Percentiles rank a stretch among this genome's conserved stretches.
phyloP scores from a whole-genome alignment of 345 rosid species.

The Diplotaxis tenuifolia region DNA sequence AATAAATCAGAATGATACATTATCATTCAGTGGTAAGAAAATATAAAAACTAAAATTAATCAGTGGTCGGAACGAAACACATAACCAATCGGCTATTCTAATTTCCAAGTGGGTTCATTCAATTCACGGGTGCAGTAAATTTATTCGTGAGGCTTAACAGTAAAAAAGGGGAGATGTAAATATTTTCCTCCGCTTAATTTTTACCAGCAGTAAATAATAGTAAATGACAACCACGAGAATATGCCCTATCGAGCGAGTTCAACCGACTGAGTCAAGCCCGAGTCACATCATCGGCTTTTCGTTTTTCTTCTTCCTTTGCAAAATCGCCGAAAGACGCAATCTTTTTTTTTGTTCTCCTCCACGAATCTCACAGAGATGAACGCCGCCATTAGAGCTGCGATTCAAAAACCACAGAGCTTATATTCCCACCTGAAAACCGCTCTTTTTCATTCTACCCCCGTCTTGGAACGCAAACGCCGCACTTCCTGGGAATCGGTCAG shows the following conservation, averaged over 20 bases:
- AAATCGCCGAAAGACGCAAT: slow-evolving; percentile 20
- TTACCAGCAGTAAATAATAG: slow-evolving; percentile 9
- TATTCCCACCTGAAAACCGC: slow-evolving; percentile 30
- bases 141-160: slow-evolving; percentile 13
- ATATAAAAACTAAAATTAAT: too few relatives aligned
- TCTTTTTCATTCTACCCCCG: slow-evolving; percentile 63
- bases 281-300: slow-evolving; percentile 27
- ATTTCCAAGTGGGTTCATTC: slow-evolving; percentile 19
- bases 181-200: background rate
- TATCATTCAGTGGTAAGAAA: too few relatives aligned
- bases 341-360: background rate
- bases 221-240: background rate
- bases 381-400: slow-evolving; percentile 42
- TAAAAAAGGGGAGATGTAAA: background rate
- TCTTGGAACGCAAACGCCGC: slow-evolving; percentile 61
- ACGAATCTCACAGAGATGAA: slow-evolving; percentile 40
- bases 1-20: too few relatives aligned
- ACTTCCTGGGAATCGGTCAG: slow-evolving; percentile 45
- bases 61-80: too few relatives aligned
- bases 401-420: slow-evolving; percentile 38
- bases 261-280: slow-evolving; percentile 34
- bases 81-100: background rate
- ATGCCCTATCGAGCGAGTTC: slow-evolving; percentile 1
- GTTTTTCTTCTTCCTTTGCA: background rate
- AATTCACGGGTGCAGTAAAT: slow-evolving; percentile 5